These are phyloP conservation scores for Mariannaea elegans DNA, from an alignment of 2,329 filamentous ascomycete species.

Conservation along the genomic window DNA sequence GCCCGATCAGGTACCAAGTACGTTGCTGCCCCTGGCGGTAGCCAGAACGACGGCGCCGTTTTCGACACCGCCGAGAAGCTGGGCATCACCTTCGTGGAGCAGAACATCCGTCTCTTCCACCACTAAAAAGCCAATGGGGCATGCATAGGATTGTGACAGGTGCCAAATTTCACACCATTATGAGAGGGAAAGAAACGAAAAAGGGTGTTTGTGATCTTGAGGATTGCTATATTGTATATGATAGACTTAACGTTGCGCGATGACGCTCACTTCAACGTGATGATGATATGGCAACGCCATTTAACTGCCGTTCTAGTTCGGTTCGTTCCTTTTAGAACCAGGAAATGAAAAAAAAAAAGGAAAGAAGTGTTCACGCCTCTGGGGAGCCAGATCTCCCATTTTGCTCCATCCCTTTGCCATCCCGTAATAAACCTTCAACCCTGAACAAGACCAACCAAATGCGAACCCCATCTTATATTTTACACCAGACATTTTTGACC, in stretches of 20 bases:
- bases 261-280: conserved; percentile 35
- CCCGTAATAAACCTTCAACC: not conserved
- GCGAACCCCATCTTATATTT: not conserved
- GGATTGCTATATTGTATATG: conserved; percentile 32
- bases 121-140: conserved; percentile 65
- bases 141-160: not conserved
- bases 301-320: conserved; percentile 8
- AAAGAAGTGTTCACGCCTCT: conserved; percentile 1
- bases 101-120: conserved; percentile 93
- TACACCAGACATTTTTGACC: conserved; percentile 6
- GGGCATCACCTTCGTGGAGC: conserved; percentile 86
- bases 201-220: conserved; percentile 8
- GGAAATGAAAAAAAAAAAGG: conserved; percentile 11
- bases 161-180: not conserved
- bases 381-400: conserved; percentile 13
- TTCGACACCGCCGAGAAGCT: conserved; percentile 81
- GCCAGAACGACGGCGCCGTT: conserved; percentile 83
- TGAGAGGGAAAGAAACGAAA: not conserved
- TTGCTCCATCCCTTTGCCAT: conserved; percentile 26
- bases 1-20: conserved; percentile 92
- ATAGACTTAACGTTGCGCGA: conserved; percentile 36
- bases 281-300: conserved; percentile 29
- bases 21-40: conserved; percentile 91
- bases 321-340: conserved; percentile 17
- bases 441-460: not conserved